These are phyloP conservation scores for Rhodotorula sp. DNA, from an alignment of 1,284 basidiomycete species.

Conservation along the genomic window DNA sequence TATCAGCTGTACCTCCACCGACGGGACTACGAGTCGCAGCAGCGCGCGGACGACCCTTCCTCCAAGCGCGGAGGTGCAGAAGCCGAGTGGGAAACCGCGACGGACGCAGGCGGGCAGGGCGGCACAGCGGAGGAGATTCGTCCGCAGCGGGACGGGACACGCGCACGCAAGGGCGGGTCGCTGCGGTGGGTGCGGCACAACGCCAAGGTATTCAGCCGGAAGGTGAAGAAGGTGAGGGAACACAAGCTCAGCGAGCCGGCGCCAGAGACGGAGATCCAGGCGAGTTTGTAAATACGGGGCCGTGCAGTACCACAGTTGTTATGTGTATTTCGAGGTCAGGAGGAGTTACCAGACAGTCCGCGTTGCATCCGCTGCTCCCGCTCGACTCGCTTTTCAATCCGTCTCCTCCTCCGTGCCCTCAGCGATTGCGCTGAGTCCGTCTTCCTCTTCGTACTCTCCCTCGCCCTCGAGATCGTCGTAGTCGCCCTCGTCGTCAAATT, in stretches of 20 bases:
- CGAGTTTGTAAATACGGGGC: neutral
- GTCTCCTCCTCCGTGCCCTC: slow-evolving; percentile 4
- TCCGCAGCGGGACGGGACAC: slow-evolving; percentile 3
- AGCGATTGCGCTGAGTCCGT: slow-evolving; percentile 1
- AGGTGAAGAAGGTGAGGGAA: neutral
- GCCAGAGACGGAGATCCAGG: slow-evolving; percentile 14
- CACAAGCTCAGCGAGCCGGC: neutral
- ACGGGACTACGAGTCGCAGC: neutral
- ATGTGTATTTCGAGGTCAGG: neutral
- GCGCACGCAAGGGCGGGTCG: slow-evolving; percentile 17
- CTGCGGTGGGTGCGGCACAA: slow-evolving; percentile 12
- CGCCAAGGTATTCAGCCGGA: slow-evolving; percentile 3
- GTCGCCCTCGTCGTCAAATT: neutral
- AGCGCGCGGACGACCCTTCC: neutral
- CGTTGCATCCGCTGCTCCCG: neutral
- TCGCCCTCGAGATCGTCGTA: too few relatives aligned
- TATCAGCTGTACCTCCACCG: slow-evolving; percentile 18
- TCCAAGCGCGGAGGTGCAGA: neutral
- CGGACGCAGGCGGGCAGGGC: neutral
- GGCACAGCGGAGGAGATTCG: slow-evolving; percentile 2
- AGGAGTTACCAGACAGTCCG: neutral
- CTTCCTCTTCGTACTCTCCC: slow-evolving; percentile 1
- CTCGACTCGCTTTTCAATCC: neutral
- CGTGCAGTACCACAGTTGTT: neutral
- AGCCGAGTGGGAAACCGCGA: slow-evolving; percentile 5